These are phyloP conservation scores for Vigna mungo DNA, from an alignment of 306 rosid species.

Conservation along the genomic window DNA sequence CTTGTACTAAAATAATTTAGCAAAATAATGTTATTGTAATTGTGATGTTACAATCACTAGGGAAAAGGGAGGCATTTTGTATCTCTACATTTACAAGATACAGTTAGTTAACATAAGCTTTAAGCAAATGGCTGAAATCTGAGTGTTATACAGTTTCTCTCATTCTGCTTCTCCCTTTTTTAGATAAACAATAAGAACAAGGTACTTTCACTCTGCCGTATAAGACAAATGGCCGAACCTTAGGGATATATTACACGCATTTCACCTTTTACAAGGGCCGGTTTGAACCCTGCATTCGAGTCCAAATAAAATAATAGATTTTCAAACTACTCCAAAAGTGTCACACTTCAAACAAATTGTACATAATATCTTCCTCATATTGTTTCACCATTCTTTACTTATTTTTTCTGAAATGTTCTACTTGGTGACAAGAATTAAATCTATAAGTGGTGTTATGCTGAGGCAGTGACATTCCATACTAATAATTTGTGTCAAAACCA, in stretches of 20 bases:
- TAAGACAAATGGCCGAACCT: conserved; percentile 15
- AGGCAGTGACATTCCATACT: conserved; percentile 1
- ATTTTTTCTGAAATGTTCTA: not conserved
- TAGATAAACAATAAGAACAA: not conserved
- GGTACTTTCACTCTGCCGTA: conserved; percentile 12
- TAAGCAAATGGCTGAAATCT: conserved; percentile 42
- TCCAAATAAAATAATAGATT: too few relatives aligned
- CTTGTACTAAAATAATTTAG: too few relatives aligned
- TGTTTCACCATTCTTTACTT: not conserved
- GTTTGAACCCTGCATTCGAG: too few relatives aligned
- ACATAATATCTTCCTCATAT: not conserved
- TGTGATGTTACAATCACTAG: too few relatives aligned
- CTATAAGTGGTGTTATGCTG: conserved; percentile 21
- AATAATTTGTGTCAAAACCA: conserved; percentile 19
- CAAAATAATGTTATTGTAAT: too few relatives aligned
- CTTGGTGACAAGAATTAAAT: conserved; percentile 1
- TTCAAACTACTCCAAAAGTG: conserved; percentile 28
- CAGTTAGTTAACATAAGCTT: too few relatives aligned
- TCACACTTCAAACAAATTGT: not conserved
- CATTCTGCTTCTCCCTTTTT: not conserved
- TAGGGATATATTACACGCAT: not conserved
- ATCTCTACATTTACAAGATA: too few relatives aligned
- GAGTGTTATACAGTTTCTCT: not conserved
- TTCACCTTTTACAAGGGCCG: not conserved
- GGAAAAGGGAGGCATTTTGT: too few relatives aligned